Evolutionary conservation across 148 eudicot genomes (phyloP), one percentile per base, ranked within the genome.

Genomic region (Simmondsia chinensis): DNA sequence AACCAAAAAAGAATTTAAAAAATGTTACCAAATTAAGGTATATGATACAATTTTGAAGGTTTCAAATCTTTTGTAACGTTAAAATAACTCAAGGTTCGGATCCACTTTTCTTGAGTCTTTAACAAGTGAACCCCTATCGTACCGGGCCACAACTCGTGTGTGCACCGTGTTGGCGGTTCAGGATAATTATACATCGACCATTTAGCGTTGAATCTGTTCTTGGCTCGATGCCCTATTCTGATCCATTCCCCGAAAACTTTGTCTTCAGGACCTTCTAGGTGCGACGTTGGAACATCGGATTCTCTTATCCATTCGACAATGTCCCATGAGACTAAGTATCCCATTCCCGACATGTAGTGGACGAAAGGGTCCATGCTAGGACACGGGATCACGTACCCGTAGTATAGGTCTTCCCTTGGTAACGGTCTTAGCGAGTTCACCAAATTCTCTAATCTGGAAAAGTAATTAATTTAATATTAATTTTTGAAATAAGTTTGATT

Each of bases 161-260:
- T 76, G 19, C 97, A 91, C 37, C 52, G n/a, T 0, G 87, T 74
- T 0, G 48, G 82, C 0, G 97, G 97, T 25, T 73, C 86, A 0
- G 97, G 97, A 23, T 71, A 85, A 40, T 85, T 79, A 26, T 91
- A 91, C 95, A 91, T 91, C 0, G 88, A 73, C 97, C 97, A 91
- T 43, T 89, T 91, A 0, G 88, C 94, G 48, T 81, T 91, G 38
- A 52, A 72, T 34, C 97, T 63, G 16, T 91, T 78, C 48, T 61
- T 85, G 0, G 61, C 94, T 3, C 71, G 63, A 2, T 50, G 75
- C 0, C 97, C 97, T 1, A 64, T 65, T 25, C 73, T 40, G 1
- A 91, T 54, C 97, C 97, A 91, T 0, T 79, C 69, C 2, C 97
- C 97, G 14, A 91, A 79, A 1, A 73, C 46, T 32, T 60, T 69